Conservation (phyloP, 2,329 filamentous ascomycete species). For the Chaetoscypha palmicola region DNA sequence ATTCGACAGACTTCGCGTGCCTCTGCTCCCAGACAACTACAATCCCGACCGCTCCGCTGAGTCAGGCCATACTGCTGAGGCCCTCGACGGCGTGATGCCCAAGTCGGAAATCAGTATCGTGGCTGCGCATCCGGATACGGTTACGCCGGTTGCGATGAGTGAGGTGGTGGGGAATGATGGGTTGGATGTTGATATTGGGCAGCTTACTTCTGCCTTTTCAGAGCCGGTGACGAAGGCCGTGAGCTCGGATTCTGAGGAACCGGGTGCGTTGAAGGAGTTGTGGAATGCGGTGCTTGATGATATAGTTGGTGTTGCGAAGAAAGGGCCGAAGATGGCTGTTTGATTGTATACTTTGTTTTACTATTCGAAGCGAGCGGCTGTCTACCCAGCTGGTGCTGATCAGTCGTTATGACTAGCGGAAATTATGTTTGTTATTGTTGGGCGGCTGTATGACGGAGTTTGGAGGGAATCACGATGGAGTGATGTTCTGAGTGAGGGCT, state of each 20-base stretch:
- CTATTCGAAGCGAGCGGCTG: no score
- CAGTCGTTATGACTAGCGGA: no score
- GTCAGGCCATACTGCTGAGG: constrained; percentile 38
- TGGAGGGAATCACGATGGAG: no score
- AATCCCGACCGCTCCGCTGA: constrained; percentile 23
- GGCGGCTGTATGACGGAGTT: no score
- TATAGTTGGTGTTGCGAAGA: constrained; percentile 29
- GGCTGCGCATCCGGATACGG: constrained; percentile 48
- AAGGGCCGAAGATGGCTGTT: constrained; percentile 3
- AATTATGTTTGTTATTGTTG: no score
- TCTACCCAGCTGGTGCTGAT: no score
- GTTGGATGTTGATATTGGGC: constrained; percentile 46
- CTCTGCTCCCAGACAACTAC: constrained; percentile 55
- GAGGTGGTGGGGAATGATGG: constrained; percentile 46
- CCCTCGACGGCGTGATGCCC: constrained; percentile 36
- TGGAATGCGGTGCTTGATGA: constrained; percentile 53
- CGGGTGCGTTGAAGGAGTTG: constrained; percentile 46
- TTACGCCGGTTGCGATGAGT: constrained; percentile 45
- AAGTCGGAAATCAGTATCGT: constrained; percentile 46
- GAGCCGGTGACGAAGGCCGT: constrained; percentile 29
- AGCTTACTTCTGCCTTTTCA: constrained; percentile 36
- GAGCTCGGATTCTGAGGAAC: no score
- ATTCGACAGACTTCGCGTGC: constrained; percentile 44
- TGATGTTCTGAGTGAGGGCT: no score
- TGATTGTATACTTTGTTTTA: no score